Evolutionary conservation across 148 eudicot genomes (phyloP).

Genomic region (Chenopodium album): DNA sequence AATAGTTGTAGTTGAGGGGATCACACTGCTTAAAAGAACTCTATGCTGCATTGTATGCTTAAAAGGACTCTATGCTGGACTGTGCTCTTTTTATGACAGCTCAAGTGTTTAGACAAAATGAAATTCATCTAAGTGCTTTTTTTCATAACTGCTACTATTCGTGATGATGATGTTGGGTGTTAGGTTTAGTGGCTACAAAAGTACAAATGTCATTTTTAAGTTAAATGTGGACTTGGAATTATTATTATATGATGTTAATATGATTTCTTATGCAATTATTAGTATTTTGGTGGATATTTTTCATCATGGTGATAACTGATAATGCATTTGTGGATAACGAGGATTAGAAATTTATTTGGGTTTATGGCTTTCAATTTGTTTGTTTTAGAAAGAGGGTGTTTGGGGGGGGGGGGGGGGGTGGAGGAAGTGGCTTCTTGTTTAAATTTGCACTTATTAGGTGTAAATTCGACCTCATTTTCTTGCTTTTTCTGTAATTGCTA

Average conservation of each 20-base stretch:
- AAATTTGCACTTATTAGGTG: background rate
- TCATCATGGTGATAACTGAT: background rate
- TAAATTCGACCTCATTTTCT: background rate
- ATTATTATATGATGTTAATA: too few relatives aligned
- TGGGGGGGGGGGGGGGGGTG: background rate
- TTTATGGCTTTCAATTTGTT: background rate
- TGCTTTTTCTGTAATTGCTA: background rate
- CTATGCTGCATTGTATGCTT: background rate
- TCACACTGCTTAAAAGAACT: background rate
- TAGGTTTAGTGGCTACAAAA: background rate
- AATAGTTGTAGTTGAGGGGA: background rate
- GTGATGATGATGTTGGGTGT: background rate
- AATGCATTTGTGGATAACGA: background rate
- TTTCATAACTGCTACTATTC: background rate
- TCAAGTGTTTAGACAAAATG: background rate
- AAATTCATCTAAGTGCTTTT: background rate
- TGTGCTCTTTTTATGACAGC: background rate
- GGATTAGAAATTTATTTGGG: background rate
- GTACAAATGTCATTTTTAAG: background rate
- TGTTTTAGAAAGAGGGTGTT: background rate
- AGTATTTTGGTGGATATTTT: background rate
- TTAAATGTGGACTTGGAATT: too few relatives aligned
- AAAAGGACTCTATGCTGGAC: background rate
- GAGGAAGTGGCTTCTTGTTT: background rate
- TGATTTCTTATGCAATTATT: too few relatives aligned